Evolutionary conservation across 2,329 filamentous ascomycete genomes (phyloP).

Genomic region (Cercospora sp.): DNA sequence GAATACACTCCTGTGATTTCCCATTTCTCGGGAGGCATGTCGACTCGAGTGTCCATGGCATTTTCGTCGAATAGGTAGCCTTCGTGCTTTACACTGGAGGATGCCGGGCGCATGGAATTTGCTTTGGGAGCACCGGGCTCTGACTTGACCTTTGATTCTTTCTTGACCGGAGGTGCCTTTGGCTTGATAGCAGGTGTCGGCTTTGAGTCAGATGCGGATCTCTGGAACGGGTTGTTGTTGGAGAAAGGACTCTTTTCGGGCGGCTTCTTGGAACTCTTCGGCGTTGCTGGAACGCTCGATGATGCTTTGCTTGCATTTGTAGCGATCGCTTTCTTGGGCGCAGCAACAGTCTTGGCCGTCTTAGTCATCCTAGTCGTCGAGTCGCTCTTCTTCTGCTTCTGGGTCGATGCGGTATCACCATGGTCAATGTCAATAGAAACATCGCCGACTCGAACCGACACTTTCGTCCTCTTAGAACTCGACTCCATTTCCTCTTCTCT

Average conservation of each 20-base stretch:
- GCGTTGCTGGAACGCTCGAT: not conserved
- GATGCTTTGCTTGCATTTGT: constrained; percentile 3
- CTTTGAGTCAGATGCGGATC: not conserved
- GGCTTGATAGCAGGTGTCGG: not conserved
- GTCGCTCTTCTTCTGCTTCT: constrained; percentile 21
- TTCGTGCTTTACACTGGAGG: constrained; percentile 17
- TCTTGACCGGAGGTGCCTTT: not conserved
- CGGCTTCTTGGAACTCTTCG: not conserved
- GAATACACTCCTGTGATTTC: constrained; percentile 50
- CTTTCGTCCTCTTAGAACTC: constrained; percentile 32
- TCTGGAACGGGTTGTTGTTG: constrained; percentile 19
- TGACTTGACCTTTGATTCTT: constrained; percentile 15
- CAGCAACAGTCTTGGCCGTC: not conserved
- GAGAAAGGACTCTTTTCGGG: not conserved
- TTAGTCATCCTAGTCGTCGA: constrained; percentile 2
- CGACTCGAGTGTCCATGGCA: constrained; percentile 25
- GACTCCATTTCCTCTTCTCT: constrained; percentile 23
- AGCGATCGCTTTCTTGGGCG: not conserved
- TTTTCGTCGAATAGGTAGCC: constrained; percentile 25
- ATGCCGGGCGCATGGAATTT: constrained; percentile 1
- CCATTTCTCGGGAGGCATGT: constrained; percentile 18
- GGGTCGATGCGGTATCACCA: constrained; percentile 4
- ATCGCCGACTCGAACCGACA: constrained; percentile 30
- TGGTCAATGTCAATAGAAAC: constrained; percentile 33
- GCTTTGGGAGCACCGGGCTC: constrained; percentile 17